Evolutionary conservation across 2,329 filamentous ascomycete genomes (phyloP), one percentile per base, ranked within the genome.

Genomic region (Phialophora chinensis): DNA sequence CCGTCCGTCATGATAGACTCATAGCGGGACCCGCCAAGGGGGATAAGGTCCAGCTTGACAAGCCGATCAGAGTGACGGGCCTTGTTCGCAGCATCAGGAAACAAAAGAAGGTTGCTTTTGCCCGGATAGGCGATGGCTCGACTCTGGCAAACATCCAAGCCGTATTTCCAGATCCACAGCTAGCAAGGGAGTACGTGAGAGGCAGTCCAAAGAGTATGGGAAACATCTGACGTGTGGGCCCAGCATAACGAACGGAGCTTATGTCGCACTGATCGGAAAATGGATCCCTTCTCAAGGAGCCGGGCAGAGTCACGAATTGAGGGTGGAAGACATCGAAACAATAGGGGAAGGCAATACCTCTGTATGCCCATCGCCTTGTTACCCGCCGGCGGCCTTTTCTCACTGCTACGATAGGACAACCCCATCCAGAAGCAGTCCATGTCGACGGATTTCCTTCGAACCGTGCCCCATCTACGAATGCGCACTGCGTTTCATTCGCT

Each of bases 341-440:
- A 79, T 96, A 52, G 95, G 94, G 54, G 81, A 87, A 49, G 91
- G 93, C 60, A 89, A 97, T 81, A 58, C 70, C 66, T 35, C 62
- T 20, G 68, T 69, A 66, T 20, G 66, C 27, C 38, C 17, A 44
- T 44, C 6, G 17, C 38, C 5, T 44, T n/a, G 4, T 44, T n/a
- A n/a, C 17, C 17, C 23, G 3, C 20, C 17, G 31, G 25, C 53
- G 17, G 8, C 1, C 31, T 35, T 8, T 53, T 31, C 64, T 66
- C 25, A 67, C 29, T 25, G 44, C 35, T 23, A 27, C 35, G 6
- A 63, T 62, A 98, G 91, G 91, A 89, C 69, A 96, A 92, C 76
- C 95, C 95, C 2, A 87, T 99, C 27, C 95, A 99, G 79, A 97
- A 97, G 79, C 98, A 98, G 80, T 97, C 95, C 73, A 93, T 97